Conservation (phyloP, 2,329 filamentous ascomycete species). For the Xylaria sp. region DNA sequence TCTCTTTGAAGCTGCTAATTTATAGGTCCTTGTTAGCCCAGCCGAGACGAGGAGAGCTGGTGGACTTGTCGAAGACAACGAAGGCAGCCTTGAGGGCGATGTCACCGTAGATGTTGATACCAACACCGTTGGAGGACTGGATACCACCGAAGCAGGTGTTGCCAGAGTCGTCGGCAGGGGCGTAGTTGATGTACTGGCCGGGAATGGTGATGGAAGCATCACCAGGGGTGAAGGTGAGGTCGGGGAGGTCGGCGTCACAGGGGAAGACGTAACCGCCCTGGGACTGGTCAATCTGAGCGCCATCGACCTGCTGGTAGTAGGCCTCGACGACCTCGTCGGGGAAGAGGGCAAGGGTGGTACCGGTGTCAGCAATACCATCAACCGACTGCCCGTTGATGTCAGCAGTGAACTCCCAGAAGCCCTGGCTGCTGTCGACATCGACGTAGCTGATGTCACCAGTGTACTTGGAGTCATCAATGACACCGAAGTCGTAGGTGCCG, state of each 20-base stretch:
- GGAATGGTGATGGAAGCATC: slow-evolving; percentile 60
- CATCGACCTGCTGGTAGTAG: slow-evolving; percentile 63
- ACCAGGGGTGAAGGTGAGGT: slow-evolving; percentile 62
- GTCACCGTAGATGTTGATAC: slow-evolving; percentile 71
- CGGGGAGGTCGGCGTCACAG: slow-evolving; percentile 60
- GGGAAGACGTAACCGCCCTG: slow-evolving; percentile 65
- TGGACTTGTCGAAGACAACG: slow-evolving; percentile 65
- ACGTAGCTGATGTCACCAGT: slow-evolving; percentile 51
- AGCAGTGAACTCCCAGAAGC: slow-evolving; percentile 53
- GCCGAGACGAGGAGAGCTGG: slow-evolving; percentile 55
- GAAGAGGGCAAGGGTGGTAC: slow-evolving; percentile 65
- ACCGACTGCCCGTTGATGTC: slow-evolving; percentile 43
- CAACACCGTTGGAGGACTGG: slow-evolving; percentile 56
- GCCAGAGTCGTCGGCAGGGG: slow-evolving; percentile 55
- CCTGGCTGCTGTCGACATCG: slow-evolving; percentile 47
- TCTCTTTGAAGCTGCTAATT: background rate
- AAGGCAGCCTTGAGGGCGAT: slow-evolving; percentile 74
- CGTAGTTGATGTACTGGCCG: slow-evolving; percentile 62
- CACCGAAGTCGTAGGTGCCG: slow-evolving; percentile 54
- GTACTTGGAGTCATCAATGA: slow-evolving; percentile 50
- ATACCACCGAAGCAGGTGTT: slow-evolving; percentile 72
- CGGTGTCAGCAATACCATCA: slow-evolving; percentile 67
- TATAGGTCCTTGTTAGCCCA: slow-evolving; percentile 54
- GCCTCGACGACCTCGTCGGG: slow-evolving; percentile 55
- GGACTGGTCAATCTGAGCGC: slow-evolving; percentile 53